Evolutionary conservation across 495 filamentous ascomycete genomes (phyloP).

Genomic region (Talaromyces nanjingensis): DNA sequence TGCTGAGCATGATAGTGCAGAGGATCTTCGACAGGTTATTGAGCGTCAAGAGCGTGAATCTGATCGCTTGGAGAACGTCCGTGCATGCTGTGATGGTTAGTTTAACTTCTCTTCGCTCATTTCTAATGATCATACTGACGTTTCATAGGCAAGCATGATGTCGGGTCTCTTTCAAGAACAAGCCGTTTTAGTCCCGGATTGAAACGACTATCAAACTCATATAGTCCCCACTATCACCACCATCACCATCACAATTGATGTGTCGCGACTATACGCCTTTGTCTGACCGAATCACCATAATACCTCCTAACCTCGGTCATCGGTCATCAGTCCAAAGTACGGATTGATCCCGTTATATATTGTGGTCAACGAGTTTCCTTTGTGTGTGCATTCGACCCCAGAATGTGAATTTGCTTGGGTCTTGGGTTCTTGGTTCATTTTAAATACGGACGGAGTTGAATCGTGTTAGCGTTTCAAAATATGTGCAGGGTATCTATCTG

Average conservation of each 20-base stretch:
- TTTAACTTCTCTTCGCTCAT: conserved; percentile 11
- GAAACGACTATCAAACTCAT: conserved; percentile 19
- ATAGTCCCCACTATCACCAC: conserved; percentile 25
- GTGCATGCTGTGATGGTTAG: conserved; percentile 95
- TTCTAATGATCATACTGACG: conserved; percentile 7
- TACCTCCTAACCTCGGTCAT: background rate
- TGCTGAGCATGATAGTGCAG: conserved; percentile 62
- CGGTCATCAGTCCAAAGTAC: conserved; percentile 9
- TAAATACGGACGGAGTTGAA: conserved; percentile 6
- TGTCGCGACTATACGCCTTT: background rate
- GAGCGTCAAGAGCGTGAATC: conserved; percentile 66
- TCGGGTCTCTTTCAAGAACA: conserved; percentile 40
- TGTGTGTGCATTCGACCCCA: conserved; percentile 10
- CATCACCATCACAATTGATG: conserved; percentile 17
- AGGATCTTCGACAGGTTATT: conserved; percentile 70
- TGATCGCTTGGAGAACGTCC: conserved; percentile 84
- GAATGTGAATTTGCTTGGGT: background rate
- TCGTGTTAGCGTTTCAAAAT: conserved; percentile 1
- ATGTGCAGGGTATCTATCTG: background rate
- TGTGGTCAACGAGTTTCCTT: conserved; percentile 28
- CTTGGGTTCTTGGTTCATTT: background rate
- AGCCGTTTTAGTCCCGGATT: conserved; percentile 37
- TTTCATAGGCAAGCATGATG: conserved; percentile 56
- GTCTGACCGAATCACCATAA: background rate
- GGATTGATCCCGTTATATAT: background rate